Conservation (phyloP, 805 yeast genomes). For the Zygotorulaspora chibaensis region DNA sequence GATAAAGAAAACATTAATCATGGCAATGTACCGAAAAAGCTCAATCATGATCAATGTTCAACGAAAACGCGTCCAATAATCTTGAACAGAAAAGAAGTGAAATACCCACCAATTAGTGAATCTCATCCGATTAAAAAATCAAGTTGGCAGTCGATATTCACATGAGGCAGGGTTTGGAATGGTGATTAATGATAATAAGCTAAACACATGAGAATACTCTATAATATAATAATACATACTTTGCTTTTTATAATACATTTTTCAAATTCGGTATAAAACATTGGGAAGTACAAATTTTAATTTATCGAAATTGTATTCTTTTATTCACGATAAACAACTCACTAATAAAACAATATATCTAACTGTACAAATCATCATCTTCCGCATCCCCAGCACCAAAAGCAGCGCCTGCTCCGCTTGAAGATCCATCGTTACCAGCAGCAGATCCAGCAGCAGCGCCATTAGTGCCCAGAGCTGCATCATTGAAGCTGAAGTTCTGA, state of each 20-base stretch:
- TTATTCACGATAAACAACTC: background rate
- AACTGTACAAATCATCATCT: constrained; percentile 65
- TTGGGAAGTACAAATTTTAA: background rate
- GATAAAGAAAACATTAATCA: constrained; percentile 10
- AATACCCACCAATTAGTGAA: constrained; percentile 10
- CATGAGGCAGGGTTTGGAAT: constrained; percentile 1
- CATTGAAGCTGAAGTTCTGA: constrained; percentile 82
- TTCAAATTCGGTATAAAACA: too few relatives aligned
- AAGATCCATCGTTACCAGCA: constrained; percentile 25
- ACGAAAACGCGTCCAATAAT: constrained; percentile 19
- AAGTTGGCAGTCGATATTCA: constrained; percentile 22
- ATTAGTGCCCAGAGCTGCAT: constrained; percentile 49
- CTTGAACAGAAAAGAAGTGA: constrained; percentile 11
- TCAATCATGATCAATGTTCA: background rate
- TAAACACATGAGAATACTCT: background rate
- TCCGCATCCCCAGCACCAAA: constrained; percentile 46
- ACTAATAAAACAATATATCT: constrained; percentile 6
- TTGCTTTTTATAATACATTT: constrained; percentile 3
- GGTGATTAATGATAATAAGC: background rate
- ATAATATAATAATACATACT: constrained; percentile 1
- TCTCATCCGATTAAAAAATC: constrained; percentile 15
- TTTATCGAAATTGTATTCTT: background rate
- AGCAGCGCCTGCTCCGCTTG: constrained; percentile 41
- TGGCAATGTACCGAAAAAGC: constrained; percentile 5
- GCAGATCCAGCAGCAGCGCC: constrained; percentile 36